Conservation (phyloP, 1,284 basidiomycete genomes). For the Puccinia polysora region DNA sequence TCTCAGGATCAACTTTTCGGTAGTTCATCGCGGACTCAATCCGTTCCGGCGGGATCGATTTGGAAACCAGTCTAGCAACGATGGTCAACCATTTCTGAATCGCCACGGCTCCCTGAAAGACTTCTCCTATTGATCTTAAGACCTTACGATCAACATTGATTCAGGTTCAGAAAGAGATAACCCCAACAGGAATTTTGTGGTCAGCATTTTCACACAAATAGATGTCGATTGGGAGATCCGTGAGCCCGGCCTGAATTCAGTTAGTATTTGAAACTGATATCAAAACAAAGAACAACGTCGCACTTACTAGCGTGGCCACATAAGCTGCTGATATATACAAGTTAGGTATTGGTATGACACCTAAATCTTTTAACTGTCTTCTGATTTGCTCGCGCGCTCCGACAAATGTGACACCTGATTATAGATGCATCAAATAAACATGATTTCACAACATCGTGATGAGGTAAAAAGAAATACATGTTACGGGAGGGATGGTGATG, state of each 20-base stretch:
- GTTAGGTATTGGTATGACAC: conserved; percentile 68
- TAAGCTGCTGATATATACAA: conserved; percentile 75
- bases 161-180: conserved; percentile 20
- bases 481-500: no score
- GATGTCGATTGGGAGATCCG: no score
- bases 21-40: conserved; percentile 33
- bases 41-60: conserved; percentile 75
- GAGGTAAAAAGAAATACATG: not conserved
- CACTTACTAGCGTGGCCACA: conserved; percentile 68
- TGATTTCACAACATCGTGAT: not conserved
- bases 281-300: no score
- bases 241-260: no score
- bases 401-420: conserved; percentile 70
- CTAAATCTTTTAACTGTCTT: conserved; percentile 73
- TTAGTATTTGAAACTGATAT: no score
- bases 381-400: conserved; percentile 94
- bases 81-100: conserved; percentile 89
- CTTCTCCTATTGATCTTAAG: conserved; percentile 78
- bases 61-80: conserved; percentile 77
- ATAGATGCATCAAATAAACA: not conserved
- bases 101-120: conserved; percentile 82
- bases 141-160: conserved; percentile 55
- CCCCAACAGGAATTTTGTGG: no score
- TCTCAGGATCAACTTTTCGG: not conserved
- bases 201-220: no score